Conservation (phyloP, 164 flowering plant species). For the Euptelea pleiosperma region DNA sequence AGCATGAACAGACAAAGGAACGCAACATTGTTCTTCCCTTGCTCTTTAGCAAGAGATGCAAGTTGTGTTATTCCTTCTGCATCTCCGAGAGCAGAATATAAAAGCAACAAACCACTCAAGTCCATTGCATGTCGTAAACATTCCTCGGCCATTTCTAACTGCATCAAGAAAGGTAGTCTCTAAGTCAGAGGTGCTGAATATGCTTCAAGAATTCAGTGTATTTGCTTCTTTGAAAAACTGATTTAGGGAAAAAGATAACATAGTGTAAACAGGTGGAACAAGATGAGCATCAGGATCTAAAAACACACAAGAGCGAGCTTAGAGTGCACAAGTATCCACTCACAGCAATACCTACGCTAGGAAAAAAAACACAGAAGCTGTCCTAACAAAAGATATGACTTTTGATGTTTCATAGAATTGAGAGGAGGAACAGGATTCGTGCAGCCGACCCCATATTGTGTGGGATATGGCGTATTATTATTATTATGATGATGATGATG, state of each 20-base stretch:
- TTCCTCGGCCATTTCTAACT: conserved; percentile 96
- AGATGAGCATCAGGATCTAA: background rate
- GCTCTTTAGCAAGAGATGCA: conserved; percentile 82
- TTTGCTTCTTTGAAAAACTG: no score
- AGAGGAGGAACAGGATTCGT: no score
- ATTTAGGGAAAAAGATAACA: background rate
- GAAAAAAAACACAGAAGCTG: background rate
- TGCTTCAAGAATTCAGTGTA: no score
- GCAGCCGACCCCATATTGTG: no score
- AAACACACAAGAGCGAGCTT: background rate
- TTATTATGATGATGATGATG: no score
- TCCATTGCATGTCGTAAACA: conserved; percentile 84
- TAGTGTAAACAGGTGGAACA: background rate
- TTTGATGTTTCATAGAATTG: no score
- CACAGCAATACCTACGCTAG: background rate
- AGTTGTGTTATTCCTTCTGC: conserved; percentile 80
- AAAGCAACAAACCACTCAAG: conserved; percentile 87
- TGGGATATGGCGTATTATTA: no score
- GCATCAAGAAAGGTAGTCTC: conserved; percentile 28
- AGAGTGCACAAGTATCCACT: conserved; percentile 2
- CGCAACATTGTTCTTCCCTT: conserved; percentile 95
- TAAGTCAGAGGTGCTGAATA: no score
- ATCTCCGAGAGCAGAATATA: conserved; percentile 93
- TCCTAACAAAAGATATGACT: no score
- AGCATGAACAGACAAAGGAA: conserved; percentile 88